phyloP scores from a whole-genome alignment of 352 stramenopile genomes.

The Globisporangium lucens region DNA sequence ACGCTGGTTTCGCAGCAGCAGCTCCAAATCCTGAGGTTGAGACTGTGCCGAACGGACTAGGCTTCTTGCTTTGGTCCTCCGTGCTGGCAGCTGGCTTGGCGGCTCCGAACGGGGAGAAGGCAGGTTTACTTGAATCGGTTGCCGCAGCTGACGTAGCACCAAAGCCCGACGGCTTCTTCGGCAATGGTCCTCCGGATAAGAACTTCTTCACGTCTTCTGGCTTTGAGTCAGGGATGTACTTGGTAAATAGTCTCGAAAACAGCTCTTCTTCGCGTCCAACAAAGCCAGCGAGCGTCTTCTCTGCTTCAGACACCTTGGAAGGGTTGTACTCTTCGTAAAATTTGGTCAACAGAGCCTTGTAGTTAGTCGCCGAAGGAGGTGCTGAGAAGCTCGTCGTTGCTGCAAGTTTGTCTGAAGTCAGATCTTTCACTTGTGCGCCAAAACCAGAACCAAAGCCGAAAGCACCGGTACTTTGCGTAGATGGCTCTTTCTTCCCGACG shows the following conservation, averaged over 20 bases:
- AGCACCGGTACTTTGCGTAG: slow-evolving; percentile 7
- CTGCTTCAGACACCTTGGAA: slow-evolving; percentile 36
- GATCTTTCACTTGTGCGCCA: slow-evolving; percentile 3
- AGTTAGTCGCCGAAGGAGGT: slow-evolving; percentile 22
- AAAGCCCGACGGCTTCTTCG: slow-evolving; percentile 23
- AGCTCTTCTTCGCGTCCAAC: slow-evolving; percentile 56
- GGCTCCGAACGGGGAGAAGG: slow-evolving; percentile 21
- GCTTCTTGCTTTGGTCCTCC: slow-evolving; percentile 7
- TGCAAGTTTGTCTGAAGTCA: slow-evolving; percentile 4
- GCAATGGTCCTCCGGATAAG: slow-evolving; percentile 46
- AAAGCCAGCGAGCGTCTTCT: slow-evolving; percentile 54
- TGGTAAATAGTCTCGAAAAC: slow-evolving; percentile 56
- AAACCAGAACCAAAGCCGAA: slow-evolving; percentile 32
- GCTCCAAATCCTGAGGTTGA: slow-evolving; percentile 10
- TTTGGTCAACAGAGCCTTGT: slow-evolving; percentile 45
- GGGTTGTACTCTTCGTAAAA: slow-evolving; percentile 72
- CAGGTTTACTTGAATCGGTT: slow-evolving; percentile 3
- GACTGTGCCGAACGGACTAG: slow-evolving; percentile 30
- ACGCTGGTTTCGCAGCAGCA: slow-evolving; percentile 9
- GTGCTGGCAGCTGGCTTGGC: slow-evolving; percentile 10
- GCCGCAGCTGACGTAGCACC: slow-evolving; percentile 16
- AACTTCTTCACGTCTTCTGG: slow-evolving; percentile 63
- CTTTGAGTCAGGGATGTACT: slow-evolving; percentile 55
- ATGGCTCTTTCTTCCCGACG: slow-evolving; percentile 4
- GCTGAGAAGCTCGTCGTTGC: slow-evolving; percentile 10